Evolutionary conservation across 1,139 yeast species (phyloP).

Genomic region (Pichia sp.): DNA sequence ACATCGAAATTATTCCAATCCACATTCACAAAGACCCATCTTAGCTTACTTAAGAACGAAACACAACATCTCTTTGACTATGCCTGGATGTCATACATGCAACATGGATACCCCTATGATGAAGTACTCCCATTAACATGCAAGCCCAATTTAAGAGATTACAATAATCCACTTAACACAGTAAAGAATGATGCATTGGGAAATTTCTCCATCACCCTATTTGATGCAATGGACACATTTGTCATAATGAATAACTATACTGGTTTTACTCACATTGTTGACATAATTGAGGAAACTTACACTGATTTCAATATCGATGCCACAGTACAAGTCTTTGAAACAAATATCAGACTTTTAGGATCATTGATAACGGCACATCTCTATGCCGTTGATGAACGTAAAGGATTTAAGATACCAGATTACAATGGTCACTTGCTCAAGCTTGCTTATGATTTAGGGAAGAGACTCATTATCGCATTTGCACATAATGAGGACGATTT

Average conservation of each 20-base stretch:
- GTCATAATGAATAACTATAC: slow-evolving; percentile 63
- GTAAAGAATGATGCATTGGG: slow-evolving; percentile 81
- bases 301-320: slow-evolving; percentile 54
- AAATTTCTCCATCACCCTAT: slow-evolving; percentile 66
- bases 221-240: slow-evolving; percentile 76
- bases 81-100: slow-evolving; percentile 71
- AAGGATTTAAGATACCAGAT: slow-evolving; percentile 34
- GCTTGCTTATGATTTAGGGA: slow-evolving; percentile 69
- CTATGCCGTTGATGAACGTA: slow-evolving; percentile 52
- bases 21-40: slow-evolving; percentile 44
- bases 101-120: slow-evolving; percentile 72
- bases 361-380: slow-evolving; percentile 74
- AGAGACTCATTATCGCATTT: slow-evolving; percentile 59
- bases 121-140: slow-evolving; percentile 76
- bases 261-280: slow-evolving; percentile 44
- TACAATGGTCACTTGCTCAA: slow-evolving; percentile 66
- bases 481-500: slow-evolving; percentile 40
- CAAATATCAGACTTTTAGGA: slow-evolving; percentile 73
- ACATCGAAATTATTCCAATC: slow-evolving; percentile 20
- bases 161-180: slow-evolving; percentile 42
- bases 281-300: slow-evolving; percentile 35
- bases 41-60: slow-evolving; percentile 39
- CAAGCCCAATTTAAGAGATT: slow-evolving; percentile 59
- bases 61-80: slow-evolving; percentile 58
- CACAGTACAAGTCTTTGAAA: slow-evolving; percentile 80